These are phyloP conservation scores for Xylaria sp. DNA, from an alignment of 2,329 filamentous ascomycete genomes.

Conservation along the genomic window DNA sequence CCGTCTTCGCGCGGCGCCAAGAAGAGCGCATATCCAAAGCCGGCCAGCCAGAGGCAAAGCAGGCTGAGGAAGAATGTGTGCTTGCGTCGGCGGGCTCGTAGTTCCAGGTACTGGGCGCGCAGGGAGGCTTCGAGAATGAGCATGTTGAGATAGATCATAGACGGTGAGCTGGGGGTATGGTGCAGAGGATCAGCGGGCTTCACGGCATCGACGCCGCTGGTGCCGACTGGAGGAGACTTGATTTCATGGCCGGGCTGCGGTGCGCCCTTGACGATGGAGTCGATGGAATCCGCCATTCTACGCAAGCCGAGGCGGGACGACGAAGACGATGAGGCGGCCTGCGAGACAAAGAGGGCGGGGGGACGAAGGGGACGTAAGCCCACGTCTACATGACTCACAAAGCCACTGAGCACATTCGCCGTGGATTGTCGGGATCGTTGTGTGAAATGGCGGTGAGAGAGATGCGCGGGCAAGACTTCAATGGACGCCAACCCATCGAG, in stretches of 20 bases:
- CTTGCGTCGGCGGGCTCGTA: slow-evolving; percentile 87
- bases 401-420: slow-evolving; percentile 29
- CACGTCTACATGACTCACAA: slow-evolving; percentile 33
- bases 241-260: slow-evolving; percentile 71
- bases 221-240: slow-evolving; percentile 57
- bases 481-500: slow-evolving; percentile 8
- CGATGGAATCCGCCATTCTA: slow-evolving; percentile 74
- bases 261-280: slow-evolving; percentile 92
- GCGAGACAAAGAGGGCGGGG: not conserved
- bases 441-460: slow-evolving; percentile 35
- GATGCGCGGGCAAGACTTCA: slow-evolving; percentile 11
- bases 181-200: slow-evolving; percentile 77
- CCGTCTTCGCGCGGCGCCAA: slow-evolving; percentile 97
- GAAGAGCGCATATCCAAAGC: slow-evolving; percentile 91
- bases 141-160: slow-evolving; percentile 98
- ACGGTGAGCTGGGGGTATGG: slow-evolving; percentile 86
- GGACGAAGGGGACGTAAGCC: slow-evolving; percentile 36
- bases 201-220: slow-evolving; percentile 56
- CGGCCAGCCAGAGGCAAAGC: slow-evolving; percentile 81
- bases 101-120: slow-evolving; percentile 89
- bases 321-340: slow-evolving; percentile 29
- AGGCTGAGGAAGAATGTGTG: slow-evolving; percentile 92
- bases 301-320: slow-evolving; percentile 17
- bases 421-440: slow-evolving; percentile 15
- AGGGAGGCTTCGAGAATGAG: slow-evolving; percentile 95